Base-by-base conservation (phyloP, 2,329 filamentous ascomycete species). In the Fusarium bulbicola region DNA sequence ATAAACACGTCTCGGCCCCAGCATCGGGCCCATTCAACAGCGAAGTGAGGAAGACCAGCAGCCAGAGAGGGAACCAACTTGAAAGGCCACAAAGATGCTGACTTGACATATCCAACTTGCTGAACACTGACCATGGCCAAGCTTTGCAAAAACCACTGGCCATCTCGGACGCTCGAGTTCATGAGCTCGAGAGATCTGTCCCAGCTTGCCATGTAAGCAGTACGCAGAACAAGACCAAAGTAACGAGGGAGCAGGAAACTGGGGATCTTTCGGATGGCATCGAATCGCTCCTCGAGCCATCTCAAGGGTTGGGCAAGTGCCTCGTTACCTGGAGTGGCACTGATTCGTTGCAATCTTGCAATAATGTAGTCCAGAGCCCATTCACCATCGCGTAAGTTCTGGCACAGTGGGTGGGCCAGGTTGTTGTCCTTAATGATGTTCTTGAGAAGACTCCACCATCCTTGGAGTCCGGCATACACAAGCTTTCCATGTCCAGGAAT, bases 1-100 rank as follows among this genome's bases (percentile, higher is more conserved):
- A 99, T 99, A 81, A 98, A 98, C 18, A 98, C 94, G 81, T 99
- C 96, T 63, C 96, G 92, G 13, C 97, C 96, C 96, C 96, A 99
- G 82, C 95, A 98, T 77, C 96, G 90, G 56, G 95, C 95, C 95
- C 96, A 99, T 77, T 95, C 92, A 14, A 93, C 92, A 1, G 96
- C 90, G 79, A 99, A 99, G 82, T 99, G 96, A 40, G 96, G 96
- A 52, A 99, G 85, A 21, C 96, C 96, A 37, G 96, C 96, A 24
- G 96, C 95, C 75, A 99, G 87, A 54, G 93, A 95, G 4, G 95
- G 94, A 2, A 97, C 95, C 26, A 89, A 85, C 80, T 94, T 95
- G 74, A 91, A 89, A 0, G 96, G 95, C 88, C 94, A 98, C 16
- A 99, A 85, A 1, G 95, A 98, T 6, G 93, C 95, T 18, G 95